A percentile compares a stretch with the other conserved stretches of the same genome.
Conservation (phyloP, 1,284 basidiomycete genomes). For the Dichomitus squalens region DNA sequence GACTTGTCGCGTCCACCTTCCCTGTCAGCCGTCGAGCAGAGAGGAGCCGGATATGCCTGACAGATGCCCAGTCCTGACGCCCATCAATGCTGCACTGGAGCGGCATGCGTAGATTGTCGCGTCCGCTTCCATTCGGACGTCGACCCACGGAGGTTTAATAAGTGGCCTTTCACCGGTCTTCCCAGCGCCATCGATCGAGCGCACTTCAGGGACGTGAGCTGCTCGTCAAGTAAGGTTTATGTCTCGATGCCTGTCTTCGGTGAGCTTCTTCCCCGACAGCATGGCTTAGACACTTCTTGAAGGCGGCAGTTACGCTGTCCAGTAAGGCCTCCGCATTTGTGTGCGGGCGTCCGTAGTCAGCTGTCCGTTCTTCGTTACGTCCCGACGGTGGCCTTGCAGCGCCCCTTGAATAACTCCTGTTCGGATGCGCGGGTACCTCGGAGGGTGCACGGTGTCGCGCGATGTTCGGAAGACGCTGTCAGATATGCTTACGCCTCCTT, state of each 20-base stretch:
- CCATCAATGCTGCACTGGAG: not conserved
- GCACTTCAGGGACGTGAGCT: not conserved
- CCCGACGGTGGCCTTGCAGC: no score
- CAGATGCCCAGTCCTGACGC: not conserved
- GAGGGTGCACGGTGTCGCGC: not conserved
- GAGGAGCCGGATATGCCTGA: not conserved
- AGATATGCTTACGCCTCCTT: constrained; percentile 8
- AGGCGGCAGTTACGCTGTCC: no score
- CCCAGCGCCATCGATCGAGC: not conserved
- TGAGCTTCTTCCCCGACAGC: not conserved
- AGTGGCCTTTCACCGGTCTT: not conserved
- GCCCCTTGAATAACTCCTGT: not conserved
- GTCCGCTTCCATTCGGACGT: not conserved
- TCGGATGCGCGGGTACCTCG: not conserved
- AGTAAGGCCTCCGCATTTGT: no score
- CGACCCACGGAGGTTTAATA: not conserved
- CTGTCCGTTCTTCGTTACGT: no score
- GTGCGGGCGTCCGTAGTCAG: no score
- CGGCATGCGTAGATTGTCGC: not conserved
- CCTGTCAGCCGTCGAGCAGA: constrained; percentile 5
- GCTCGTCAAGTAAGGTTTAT: not conserved
- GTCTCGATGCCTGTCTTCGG: not conserved
- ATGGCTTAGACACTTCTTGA: no score
- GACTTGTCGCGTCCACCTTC: not conserved
- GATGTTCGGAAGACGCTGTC: not conserved